Evolutionary conservation across 441 rosid species (phyloP).

Genomic region (Syzygium malaccense): DNA sequence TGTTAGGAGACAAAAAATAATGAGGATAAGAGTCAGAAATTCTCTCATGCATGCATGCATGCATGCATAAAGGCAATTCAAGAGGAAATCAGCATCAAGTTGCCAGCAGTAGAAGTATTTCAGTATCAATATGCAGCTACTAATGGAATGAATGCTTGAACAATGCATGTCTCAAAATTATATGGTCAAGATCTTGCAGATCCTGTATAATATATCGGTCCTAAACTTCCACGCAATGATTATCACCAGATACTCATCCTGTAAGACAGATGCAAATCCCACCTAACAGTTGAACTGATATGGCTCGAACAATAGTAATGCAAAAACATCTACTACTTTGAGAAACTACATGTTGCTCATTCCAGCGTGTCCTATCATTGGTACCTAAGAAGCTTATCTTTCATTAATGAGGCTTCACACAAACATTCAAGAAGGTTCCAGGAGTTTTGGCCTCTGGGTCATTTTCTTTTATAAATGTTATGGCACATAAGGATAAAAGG

Average conservation of each 20-base stretch:
- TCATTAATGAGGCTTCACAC: not conserved
- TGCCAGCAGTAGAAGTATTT: not conserved
- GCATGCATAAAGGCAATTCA: not conserved
- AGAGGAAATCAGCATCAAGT: not conserved
- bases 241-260: not conserved
- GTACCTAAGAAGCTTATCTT: not conserved
- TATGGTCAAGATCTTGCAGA: not conserved
- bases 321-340: not conserved
- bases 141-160: not conserved
- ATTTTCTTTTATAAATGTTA: no score
- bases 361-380: not conserved
- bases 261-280: not conserved
- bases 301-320: not conserved
- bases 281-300: not conserved
- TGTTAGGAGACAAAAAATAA: not conserved
- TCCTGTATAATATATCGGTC: not conserved
- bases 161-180: not conserved
- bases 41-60: not conserved
- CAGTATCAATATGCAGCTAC: not conserved
- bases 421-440: not conserved
- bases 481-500: not conserved
- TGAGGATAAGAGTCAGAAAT: not conserved
- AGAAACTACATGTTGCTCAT: not conserved
- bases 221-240: not conserved
- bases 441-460: no score